Percentiles rank a stretch among this genome's conserved stretches.
phyloP scores from a whole-genome alignment of 2,329 filamentous ascomycete species.

The Drechslera avenae region DNA sequence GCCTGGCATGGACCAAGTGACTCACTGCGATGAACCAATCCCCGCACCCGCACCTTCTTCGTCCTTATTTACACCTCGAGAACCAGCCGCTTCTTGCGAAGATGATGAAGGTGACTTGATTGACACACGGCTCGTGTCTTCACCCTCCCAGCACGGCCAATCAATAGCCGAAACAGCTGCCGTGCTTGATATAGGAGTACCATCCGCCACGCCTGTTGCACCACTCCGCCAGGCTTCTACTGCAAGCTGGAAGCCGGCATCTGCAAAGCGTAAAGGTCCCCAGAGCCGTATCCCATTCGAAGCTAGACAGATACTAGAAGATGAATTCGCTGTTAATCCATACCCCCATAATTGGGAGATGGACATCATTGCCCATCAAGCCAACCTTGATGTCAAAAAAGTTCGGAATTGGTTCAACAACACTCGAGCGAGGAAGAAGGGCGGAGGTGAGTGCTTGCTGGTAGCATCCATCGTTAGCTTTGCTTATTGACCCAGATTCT shows the following conservation, averaged over 20 bases:
- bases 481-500: slow-evolving; percentile 19
- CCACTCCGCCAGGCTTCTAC: slow-evolving; percentile 19
- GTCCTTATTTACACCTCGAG: slow-evolving; percentile 1
- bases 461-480: not conserved
- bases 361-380: slow-evolving; percentile 45
- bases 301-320: slow-evolving; percentile 41
- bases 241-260: slow-evolving; percentile 36
- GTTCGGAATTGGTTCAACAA: slow-evolving; percentile 48
- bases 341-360: slow-evolving; percentile 46
- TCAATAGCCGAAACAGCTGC: not conserved
- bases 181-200: not conserved
- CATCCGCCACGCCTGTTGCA: not conserved
- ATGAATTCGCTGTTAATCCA: slow-evolving; percentile 43
- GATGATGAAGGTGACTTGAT: not conserved
- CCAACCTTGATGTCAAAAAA: slow-evolving; percentile 43
- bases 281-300: slow-evolving; percentile 40
- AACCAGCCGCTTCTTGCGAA: not conserved
- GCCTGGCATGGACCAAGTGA: not conserved
- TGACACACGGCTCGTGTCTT: not conserved
- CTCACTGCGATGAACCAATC: not conserved
- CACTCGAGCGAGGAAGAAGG: slow-evolving; percentile 40
- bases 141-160: not conserved
- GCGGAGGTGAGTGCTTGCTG: slow-evolving; percentile 23
- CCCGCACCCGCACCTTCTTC: slow-evolving; percentile 7
- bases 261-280: slow-evolving; percentile 41